Conservation (phyloP, 2,329 filamentous ascomycete genomes). For the Trichocomaceae sp. region DNA sequence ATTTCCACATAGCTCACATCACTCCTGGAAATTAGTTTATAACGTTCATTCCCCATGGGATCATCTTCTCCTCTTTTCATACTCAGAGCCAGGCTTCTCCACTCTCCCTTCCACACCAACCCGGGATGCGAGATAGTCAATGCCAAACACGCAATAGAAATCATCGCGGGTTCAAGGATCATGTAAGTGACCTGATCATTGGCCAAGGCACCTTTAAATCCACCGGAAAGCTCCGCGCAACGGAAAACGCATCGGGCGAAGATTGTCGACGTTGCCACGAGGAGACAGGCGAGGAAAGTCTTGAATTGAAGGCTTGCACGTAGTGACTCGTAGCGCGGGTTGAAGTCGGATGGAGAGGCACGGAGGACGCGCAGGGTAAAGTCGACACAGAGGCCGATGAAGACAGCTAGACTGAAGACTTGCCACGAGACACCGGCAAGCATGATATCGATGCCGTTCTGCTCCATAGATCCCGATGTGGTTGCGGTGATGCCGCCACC, state of each 20-base stretch:
- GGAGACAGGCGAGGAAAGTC: constrained; percentile 24
- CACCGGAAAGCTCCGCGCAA: constrained; percentile 44
- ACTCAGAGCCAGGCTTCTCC: constrained; percentile 1
- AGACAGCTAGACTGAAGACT: constrained; percentile 51
- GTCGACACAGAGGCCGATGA: constrained; percentile 47
- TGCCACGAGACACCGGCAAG: constrained; percentile 59
- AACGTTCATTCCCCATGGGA: not conserved
- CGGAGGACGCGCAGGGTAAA: constrained; percentile 40
- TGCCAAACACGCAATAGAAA: constrained; percentile 40
- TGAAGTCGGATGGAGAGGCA: constrained; percentile 13
- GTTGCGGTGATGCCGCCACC: constrained; percentile 52
- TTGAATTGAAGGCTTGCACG: constrained; percentile 9
- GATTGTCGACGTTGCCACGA: constrained; percentile 39
- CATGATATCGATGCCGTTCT: constrained; percentile 55
- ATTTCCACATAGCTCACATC: not conserved
- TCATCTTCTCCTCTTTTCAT: not conserved
- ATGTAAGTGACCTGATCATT: constrained; percentile 48
- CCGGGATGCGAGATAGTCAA: constrained; percentile 47
- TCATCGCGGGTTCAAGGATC: constrained; percentile 50
- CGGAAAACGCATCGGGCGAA: constrained; percentile 46
- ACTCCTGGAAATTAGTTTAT: not conserved
- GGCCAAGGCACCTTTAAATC: constrained; percentile 43
- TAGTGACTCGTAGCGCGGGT: constrained; percentile 10
- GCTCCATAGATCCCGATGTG: constrained; percentile 30
- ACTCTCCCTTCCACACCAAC: constrained; percentile 10